Evolutionary conservation across 768 basidiomycete species (phyloP).

Genomic region (Rhodotorula paludigena): DNA sequence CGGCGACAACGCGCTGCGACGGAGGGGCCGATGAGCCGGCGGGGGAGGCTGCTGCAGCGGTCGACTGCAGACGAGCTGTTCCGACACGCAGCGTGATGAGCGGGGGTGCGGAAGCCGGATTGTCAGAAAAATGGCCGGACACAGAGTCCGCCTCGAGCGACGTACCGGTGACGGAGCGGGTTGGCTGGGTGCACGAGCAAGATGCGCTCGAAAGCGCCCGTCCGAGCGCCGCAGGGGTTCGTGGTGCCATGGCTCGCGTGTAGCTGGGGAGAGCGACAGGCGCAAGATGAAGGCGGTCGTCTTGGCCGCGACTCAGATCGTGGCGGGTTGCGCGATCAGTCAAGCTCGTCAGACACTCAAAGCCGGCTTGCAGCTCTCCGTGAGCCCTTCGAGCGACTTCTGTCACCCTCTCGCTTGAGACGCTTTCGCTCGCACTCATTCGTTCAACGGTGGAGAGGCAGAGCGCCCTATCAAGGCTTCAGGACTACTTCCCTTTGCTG

Average conservation of each 20-base stretch:
- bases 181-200: neutral
- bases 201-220: neutral
- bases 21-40: slow-evolving; percentile 3
- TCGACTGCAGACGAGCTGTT: slow-evolving; percentile 2
- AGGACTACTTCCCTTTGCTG: neutral
- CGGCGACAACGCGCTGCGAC: slow-evolving; percentile 37
- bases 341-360: too few relatives aligned
- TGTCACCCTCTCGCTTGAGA: too few relatives aligned
- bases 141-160: neutral
- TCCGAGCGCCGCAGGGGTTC: neutral
- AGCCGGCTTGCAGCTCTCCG: too few relatives aligned
- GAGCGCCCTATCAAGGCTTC: too few relatives aligned
- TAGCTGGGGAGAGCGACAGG: neutral
- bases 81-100: neutral
- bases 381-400: too few relatives aligned
- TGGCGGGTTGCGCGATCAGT: too few relatives aligned
- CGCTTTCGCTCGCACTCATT: too few relatives aligned
- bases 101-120: too few relatives aligned
- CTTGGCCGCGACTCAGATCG: too few relatives aligned
- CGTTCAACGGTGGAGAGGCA: too few relatives aligned
- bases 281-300: neutral
- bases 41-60: neutral
- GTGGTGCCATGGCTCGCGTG: neutral
- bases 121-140: neutral
- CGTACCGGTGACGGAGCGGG: neutral